Percentiles rank a stretch among this genome's conserved stretches.
Conservation (phyloP, 257 asterid genomes). For the Solanum clarkiae region DNA sequence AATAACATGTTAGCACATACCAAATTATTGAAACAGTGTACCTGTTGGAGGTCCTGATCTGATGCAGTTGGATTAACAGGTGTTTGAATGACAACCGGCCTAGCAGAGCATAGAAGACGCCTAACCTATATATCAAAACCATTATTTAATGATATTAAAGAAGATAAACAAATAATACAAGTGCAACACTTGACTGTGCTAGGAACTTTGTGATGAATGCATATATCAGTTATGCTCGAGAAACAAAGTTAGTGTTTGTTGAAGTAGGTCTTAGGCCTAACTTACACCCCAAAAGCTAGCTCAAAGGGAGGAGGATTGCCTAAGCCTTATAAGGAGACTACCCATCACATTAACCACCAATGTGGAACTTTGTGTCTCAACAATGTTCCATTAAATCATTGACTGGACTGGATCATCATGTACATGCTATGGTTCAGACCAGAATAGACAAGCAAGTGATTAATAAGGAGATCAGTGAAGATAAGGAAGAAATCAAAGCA, state of each 20-base stretch:
- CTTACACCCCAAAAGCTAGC: too few species aligned
- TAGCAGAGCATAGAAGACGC: slow-evolving; percentile 84
- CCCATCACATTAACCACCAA: too few species aligned
- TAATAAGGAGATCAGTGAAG: not conserved
- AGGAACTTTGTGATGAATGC: not conserved
- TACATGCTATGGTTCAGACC: not conserved
- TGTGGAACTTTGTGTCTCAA: too few species aligned
- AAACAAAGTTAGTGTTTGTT: not conserved
- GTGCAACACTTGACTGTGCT: not conserved
- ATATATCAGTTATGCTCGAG: not conserved
- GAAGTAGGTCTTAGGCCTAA: too few species aligned
- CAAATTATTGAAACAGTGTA: slow-evolving; percentile 13
- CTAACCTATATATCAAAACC: slow-evolving; percentile 42
- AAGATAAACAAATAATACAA: not conserved
- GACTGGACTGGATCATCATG: not conserved
- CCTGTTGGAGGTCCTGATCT: slow-evolving; percentile 98
- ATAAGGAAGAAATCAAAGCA: not conserved
- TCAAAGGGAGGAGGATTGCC: too few species aligned
- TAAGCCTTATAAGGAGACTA: too few species aligned
- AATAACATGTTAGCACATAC: not conserved
- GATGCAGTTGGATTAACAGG: slow-evolving; percentile 85
- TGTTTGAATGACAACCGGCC: slow-evolving; percentile 80
- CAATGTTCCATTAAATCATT: not conserved
- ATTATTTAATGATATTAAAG: not conserved
- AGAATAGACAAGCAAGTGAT: not conserved